Evolutionary conservation across 805 yeast species (phyloP), one percentile per base, ranked within the genome.

Genomic region (Lipomyces kockii): DNA sequence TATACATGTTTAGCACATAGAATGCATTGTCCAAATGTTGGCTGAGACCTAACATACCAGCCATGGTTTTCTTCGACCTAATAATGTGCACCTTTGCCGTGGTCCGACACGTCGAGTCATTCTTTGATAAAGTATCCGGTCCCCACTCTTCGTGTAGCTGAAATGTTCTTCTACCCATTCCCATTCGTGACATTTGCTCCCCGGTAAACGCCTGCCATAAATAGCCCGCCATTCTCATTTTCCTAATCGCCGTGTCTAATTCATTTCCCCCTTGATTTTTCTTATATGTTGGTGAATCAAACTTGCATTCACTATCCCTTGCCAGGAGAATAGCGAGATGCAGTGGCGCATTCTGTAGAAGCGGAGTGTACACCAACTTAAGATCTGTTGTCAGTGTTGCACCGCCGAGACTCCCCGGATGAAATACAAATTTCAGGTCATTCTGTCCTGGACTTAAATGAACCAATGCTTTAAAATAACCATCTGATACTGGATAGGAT

Each of bases 191-290:
- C 97, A 94, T 91, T 75, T 92, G 97, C 72, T 93, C 98, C 73
- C 87, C 87, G 0, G 98, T 93, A 77, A 85, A 92, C 0, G 97
- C 96, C 74, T 91, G 94, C 97, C 91, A 91, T 78, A 93, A 78
- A 72, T 97, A 83, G 3, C 90, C 97, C 2, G 91, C 97, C 68
- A 92, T 85, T 73, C 95, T 85, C 71, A 94, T 76, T 76, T 91
- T 91, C 71, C 81, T 82, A 22, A 90, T 80, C 0, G 97, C 97
- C 4, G 87, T 76, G n/a, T 87, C 87, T 27, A 93, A 72, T 14
- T 82, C 85, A 68, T 90, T 87, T 1, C 88, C 89, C 71, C 90
- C 95, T 39, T 81, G 77, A 27, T 76, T 71, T 6, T 74, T 69
- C 62, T 81, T 83, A 6, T 71, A 84, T 82, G 2, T 76, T 9